Base-by-base conservation (phyloP, 2,329 filamentous ascomycete genomes). In the Ophiostoma australiae region DNA sequence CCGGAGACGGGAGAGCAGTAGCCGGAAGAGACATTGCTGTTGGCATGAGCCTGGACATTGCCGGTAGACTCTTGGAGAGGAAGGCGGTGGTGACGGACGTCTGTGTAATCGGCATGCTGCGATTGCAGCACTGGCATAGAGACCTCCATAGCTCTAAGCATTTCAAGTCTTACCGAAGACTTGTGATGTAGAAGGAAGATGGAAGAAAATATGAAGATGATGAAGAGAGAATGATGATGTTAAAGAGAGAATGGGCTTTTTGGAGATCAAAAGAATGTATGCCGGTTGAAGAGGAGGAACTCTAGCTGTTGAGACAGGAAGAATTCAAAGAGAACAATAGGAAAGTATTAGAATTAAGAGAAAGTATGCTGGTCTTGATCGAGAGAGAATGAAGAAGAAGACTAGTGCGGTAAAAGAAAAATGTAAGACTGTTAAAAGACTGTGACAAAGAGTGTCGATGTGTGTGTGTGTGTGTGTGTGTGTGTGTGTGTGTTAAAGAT, bases 31-130 rank as follows among this genome's bases (percentile, higher is more conserved):
- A 81, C 65, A 68, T 52, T 72, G 70, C 23, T 67, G 69, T 55
- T 72, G 72, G 63, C 63, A 71, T 72, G 72, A 20, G 72, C 76
- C 76, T 87, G 85, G 67, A 81, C 79, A 77, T 87, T 87, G 75
- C 83, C 82, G 15, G 81, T 84, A 27, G 84, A 82, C 75, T 87
- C 85, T 71, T 83, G 80, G 52, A 87, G 80, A 39, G 85, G 85
- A 72, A 82, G 79, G 72, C 83, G 76, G 74, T 80, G 79, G 74
- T 83, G 81, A 70, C 83, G 81, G 71, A 78, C 76, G 17, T 80
- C 78, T 72, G 81, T 79, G 70, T 83, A 84, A 76, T 82, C 85
- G 75, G 70, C 31, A 70, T 82, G 81, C 76, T 86, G 84, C 69
- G 83, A 83, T 68, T 84, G 81, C 74, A 86, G 79, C 73, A 85